Base-by-base conservation (phyloP, 2,329 filamentous ascomycete genomes). In the Claviceps sp. region DNA sequence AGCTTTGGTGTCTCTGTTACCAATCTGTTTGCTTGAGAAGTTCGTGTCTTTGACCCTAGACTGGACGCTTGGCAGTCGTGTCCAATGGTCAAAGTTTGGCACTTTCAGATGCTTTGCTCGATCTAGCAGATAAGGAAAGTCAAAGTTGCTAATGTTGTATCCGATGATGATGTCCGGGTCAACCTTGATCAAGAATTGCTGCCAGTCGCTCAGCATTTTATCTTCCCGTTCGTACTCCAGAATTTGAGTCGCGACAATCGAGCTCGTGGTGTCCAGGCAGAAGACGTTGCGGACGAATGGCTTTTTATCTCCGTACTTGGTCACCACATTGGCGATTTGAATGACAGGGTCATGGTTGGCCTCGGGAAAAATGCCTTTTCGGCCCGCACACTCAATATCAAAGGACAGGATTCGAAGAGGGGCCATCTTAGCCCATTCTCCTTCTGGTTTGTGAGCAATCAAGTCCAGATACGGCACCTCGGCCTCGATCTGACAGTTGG, bases 91-190 rank as follows among this genome's bases (percentile, higher is more conserved):
- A 59, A 98, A 98, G 0, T 78, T 79, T 1, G 67, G 67, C 40
- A 88, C 81, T 62, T 93, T 95, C 30, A 98, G 74, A 63, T 95
- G 83, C 58, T 78, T 87, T 9, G 90, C 93, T 46, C 93, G 81
- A 52, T 95, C 87, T 11, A 98, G 76, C 0, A 98, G 78, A 64
- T 98, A 98, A 0, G 91, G 91, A 57, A 98, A 97, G 72, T 98
- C 93, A 69, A 98, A 98, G 70, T 98, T 98, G 64, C 87, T 75
- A 70, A 95, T 98, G 67, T 98, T 98, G 82, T 98, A 98, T 46
- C 93, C 93, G 52, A 94, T 98, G 62, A 98, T 95, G 57, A 98
- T 86, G 70, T 98, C 93, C 0, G 93, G 91, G 59, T 98, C 93
- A 1, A 93, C 88, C 61, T 88, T 82, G 59, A 94, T 77, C 16